Percentiles rank a stretch among this genome's conserved stretches.
Conservation (phyloP, 805 yeast species). For the Nakazawaea siamensis region DNA sequence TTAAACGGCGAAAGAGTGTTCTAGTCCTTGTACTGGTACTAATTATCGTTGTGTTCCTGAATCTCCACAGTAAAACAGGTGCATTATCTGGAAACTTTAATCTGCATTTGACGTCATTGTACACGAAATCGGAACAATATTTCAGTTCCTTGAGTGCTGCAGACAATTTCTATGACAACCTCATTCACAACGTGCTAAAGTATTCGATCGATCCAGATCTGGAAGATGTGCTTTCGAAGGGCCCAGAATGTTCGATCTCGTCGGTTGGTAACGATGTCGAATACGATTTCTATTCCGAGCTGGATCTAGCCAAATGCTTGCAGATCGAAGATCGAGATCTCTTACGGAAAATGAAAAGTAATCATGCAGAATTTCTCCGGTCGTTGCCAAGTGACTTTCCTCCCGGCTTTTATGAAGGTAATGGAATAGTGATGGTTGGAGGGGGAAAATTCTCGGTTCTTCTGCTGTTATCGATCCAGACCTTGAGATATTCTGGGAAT, state of each 20-base stretch:
- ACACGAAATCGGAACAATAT: neutral
- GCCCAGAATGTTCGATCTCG: no score
- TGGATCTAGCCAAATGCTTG: slow-evolving; percentile 34
- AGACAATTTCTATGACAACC: neutral
- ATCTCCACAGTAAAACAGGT: no score
- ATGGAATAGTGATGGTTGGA: slow-evolving; percentile 68
- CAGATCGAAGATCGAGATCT: no score
- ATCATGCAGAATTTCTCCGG: slow-evolving; percentile 39
- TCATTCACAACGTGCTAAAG: neutral
- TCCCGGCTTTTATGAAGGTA: slow-evolving; percentile 33
- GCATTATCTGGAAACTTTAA: no score
- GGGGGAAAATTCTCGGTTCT: slow-evolving; percentile 68
- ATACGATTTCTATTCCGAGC: slow-evolving; percentile 1
- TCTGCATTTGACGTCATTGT: neutral
- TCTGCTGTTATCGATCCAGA: slow-evolving; percentile 43
- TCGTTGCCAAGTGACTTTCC: slow-evolving; percentile 29
- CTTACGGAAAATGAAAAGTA: slow-evolving; percentile 26
- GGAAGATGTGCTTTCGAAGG: no score
- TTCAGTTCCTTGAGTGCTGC: neutral
- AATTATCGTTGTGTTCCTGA: no score
- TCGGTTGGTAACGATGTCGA: slow-evolving; percentile 1
- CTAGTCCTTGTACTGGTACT: no score
- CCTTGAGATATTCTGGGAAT: slow-evolving; percentile 37
- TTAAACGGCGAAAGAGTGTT: no score
- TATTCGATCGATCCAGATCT: no score